Evolutionary conservation across 2,329 filamentous ascomycete genomes (phyloP).

Genomic region (Nemania sp.): DNA sequence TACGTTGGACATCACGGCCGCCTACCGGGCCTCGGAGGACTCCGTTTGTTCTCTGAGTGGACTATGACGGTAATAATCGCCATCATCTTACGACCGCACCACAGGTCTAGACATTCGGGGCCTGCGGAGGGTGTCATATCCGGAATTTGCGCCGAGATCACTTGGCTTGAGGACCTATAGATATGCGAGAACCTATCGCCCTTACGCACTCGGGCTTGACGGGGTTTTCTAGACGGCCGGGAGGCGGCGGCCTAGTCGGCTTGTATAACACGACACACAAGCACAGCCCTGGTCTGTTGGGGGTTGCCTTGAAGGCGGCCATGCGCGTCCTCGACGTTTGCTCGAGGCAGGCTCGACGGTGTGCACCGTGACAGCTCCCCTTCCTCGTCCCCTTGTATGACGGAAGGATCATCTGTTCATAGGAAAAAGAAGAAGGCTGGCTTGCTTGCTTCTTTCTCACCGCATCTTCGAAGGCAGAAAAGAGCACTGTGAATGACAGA

Average conservation of each 20-base stretch:
- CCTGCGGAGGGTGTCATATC: constrained; percentile 1
- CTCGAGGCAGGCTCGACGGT: background rate
- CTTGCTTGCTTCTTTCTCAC: too few relatives aligned
- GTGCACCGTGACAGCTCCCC: constrained; percentile 3
- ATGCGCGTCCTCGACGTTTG: constrained; percentile 28
- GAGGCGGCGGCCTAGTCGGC: constrained; percentile 18
- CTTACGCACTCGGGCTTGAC: constrained; percentile 13
- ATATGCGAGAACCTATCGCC: background rate
- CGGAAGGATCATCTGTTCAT: constrained; percentile 2
- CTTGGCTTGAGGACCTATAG: constrained; percentile 12
- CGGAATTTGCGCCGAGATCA: constrained; percentile 4
- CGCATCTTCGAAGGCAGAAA: constrained; percentile 4
- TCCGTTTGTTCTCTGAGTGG: constrained; percentile 4
- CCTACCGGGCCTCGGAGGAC: background rate
- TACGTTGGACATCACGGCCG: constrained; percentile 2
- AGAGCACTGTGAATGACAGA: background rate
- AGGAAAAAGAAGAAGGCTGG: background rate
- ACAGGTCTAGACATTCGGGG: constrained; percentile 2
- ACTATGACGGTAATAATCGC: background rate
- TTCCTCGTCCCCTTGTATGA: constrained; percentile 1
- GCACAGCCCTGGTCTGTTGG: background rate
- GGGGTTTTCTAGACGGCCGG: constrained; percentile 21
- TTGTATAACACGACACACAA: constrained; percentile 2
- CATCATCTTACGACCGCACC: constrained; percentile 1
- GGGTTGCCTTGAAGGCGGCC: constrained; percentile 27